Evolutionary conservation across 805 yeast genomes (phyloP), one percentile per base, ranked within the genome.

Genomic region (Maudiozyma turicensis): DNA sequence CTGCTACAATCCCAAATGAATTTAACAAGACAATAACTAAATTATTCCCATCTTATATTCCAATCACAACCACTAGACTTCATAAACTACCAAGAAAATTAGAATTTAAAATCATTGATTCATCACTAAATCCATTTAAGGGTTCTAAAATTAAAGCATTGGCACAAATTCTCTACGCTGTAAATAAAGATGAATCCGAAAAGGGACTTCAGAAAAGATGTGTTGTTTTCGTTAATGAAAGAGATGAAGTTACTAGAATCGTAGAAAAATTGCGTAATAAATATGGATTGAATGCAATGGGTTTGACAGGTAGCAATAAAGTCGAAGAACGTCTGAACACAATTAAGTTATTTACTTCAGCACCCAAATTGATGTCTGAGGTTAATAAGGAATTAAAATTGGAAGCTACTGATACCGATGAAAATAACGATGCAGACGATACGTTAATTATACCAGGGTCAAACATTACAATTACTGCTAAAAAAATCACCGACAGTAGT

Each of bases 1-100:
- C 95, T 1, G 98, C 98, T 0, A 91, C 99, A 0, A 82, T 93
- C 34, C 95, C 98, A 0, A 75, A 77, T 32, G 81, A 78, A 50
- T 87, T 89, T 60, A 82, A 82, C 49, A 75, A 76, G 48, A 76
- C 84, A 1, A 67, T 90, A 48, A 64, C 72, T 5, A 70, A 70
- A 40, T 58, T 81, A 32, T 89, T 82, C 65, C 95, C 95, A 0
- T 71, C 74, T n/a, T 72, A 80, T 13, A 71, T 73, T 15, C 73
- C 84, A 1, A 78, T 89, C 13, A 79, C 85, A 1, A 81, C 96
- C 1, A 95, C 96, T 8, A 75, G 82, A 33, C 71, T 93, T 45
- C 99, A 91, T 66, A 81, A 83, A 59, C 69, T 93, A n/a, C 95
- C 96, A 1, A 75, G 78, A 43, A 77, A 80, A 38, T 78, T 90